phyloP scores from a whole-genome alignment of 148 eudicot genomes.

The Diospyros kaki region DNA sequence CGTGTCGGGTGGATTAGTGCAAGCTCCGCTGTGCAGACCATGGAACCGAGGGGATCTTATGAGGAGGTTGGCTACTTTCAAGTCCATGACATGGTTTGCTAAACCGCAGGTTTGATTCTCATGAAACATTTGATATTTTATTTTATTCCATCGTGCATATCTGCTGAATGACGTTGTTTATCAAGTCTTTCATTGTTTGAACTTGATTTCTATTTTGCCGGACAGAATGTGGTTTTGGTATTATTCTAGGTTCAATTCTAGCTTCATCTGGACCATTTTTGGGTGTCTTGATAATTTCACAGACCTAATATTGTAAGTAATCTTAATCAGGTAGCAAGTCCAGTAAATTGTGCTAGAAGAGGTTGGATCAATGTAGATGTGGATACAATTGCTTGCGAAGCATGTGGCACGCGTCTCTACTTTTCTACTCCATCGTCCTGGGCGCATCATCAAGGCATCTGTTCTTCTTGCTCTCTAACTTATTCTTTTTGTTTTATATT shows the following conservation, averaged over 20 bases:
- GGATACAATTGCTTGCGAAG: constrained; percentile 82
- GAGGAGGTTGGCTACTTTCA: constrained; percentile 82
- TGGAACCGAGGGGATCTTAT: constrained; percentile 88
- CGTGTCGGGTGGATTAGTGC: constrained; percentile 23
- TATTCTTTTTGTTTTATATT: neutral
- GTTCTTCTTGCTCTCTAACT: neutral
- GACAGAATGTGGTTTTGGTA: neutral
- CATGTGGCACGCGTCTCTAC: constrained; percentile 76
- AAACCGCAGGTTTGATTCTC: constrained; percentile 76
- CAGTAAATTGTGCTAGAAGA: constrained; percentile 84
- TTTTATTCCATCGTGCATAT: neutral
- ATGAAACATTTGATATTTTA: neutral
- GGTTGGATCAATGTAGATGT: constrained; percentile 90
- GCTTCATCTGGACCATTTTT: neutral
- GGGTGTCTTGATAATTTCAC: too few species aligned
- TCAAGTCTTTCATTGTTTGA: neutral
- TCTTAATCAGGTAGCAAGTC: constrained; percentile 65
- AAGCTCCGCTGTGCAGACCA: constrained; percentile 68
- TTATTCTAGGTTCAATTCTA: neutral
- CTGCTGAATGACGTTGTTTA: too few species aligned
- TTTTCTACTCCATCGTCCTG: constrained; percentile 85
- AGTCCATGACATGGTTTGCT: constrained; percentile 98
- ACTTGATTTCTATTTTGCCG: neutral
- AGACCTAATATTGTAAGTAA: neutral
- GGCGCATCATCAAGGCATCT: constrained; percentile 64